Conservation (phyloP, 2,329 filamentous ascomycete species). For the Paecilomyces sp. region DNA sequence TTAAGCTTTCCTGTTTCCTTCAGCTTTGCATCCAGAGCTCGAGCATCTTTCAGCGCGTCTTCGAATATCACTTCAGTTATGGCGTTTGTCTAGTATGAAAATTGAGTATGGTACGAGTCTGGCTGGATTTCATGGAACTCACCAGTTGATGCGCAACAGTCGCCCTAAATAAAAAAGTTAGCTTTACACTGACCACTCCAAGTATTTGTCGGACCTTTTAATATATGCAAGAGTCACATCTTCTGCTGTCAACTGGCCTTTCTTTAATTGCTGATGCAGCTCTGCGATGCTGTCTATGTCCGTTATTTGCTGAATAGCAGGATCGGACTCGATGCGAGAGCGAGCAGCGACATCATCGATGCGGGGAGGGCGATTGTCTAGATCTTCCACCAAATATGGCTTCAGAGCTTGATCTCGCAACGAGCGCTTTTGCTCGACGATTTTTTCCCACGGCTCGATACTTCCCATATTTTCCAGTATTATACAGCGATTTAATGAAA, state of each 20-base stretch:
- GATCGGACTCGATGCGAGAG: conserved; percentile 14
- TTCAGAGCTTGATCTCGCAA: conserved; percentile 18
- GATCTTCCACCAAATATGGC: conserved; percentile 19
- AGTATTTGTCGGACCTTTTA: conserved; percentile 17
- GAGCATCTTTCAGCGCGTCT: conserved; percentile 25
- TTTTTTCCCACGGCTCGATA: conserved; percentile 21
- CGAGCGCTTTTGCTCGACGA: conserved; percentile 19
- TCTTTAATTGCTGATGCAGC: conserved; percentile 13
- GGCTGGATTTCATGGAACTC: background rate
- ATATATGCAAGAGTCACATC: conserved; percentile 24
- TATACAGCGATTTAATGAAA: background rate
- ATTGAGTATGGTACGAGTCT: background rate
- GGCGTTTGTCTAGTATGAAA: conserved; percentile 24
- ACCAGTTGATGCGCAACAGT: conserved; percentile 19
- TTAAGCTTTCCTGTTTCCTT: conserved; percentile 31
- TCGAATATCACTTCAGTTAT: conserved; percentile 30
- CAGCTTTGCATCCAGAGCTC: conserved; percentile 19
- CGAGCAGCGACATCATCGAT: conserved; percentile 16
- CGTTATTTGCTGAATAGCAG: conserved; percentile 19
- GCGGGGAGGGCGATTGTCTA: conserved; percentile 15
- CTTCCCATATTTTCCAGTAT: background rate
- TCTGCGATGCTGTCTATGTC: conserved; percentile 20
- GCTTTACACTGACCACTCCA: conserved; percentile 5
- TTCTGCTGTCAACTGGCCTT: conserved; percentile 20
- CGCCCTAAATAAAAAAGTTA: conserved; percentile 8